Evolutionary conservation across 371 early-diverging fungal genomes (phyloP).

Genomic region (Fennellomyces sp.): DNA sequence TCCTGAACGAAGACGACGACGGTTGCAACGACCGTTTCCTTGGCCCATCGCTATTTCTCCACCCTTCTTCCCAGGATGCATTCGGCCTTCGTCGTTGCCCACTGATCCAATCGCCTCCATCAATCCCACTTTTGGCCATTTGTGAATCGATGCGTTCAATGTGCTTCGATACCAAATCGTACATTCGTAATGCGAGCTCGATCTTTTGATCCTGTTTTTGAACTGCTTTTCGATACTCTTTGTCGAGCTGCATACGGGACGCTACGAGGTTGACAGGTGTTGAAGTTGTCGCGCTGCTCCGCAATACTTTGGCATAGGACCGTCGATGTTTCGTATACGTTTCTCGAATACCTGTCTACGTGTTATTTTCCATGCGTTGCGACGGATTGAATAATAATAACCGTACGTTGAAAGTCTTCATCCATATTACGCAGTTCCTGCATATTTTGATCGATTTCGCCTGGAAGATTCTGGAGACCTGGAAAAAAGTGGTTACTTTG

Average conservation of each 20-base stretch:
- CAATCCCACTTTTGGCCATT: conserved; percentile 41
- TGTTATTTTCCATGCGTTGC: neutral
- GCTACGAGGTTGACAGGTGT: conserved; percentile 19
- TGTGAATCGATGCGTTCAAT: conserved; percentile 56
- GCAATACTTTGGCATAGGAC: conserved; percentile 22
- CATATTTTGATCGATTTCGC: conserved; percentile 58
- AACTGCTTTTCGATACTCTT: conserved; percentile 46
- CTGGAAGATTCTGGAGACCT: conserved; percentile 54
- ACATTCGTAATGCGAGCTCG: conserved; percentile 50
- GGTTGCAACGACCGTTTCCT: conserved; percentile 1
- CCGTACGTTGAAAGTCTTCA: conserved; percentile 49
- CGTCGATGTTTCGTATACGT: conserved; percentile 33
- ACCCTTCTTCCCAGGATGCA: neutral
- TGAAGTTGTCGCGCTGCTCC: conserved; percentile 5
- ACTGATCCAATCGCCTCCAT: conserved; percentile 36
- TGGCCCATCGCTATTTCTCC: neutral
- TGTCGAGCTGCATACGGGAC: conserved; percentile 38
- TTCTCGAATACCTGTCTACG: conserved; percentile 19
- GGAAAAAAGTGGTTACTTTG: neutral
- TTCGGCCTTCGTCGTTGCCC: neutral
- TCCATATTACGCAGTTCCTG: conserved; percentile 57
- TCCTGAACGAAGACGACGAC: conserved; percentile 6
- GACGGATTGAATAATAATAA: conserved; percentile 2
- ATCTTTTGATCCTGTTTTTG: conserved; percentile 58
- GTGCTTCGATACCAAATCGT: conserved; percentile 49